phyloP scores from a whole-genome alignment of 441 rosid genomes.

The Manihot esculenta region DNA sequence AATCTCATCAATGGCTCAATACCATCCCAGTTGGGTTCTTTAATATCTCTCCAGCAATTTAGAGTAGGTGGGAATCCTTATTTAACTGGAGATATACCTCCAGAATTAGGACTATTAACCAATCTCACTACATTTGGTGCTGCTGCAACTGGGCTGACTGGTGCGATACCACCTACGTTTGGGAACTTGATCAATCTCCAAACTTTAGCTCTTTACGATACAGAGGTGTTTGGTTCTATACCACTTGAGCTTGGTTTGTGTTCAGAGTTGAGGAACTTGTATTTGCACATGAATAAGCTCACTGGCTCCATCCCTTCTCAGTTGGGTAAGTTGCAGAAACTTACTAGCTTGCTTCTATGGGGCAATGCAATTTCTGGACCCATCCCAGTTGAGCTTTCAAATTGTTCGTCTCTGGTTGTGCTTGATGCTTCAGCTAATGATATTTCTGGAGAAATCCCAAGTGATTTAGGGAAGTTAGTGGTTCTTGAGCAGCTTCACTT shows the following conservation, averaged over 20 bases:
- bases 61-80: constrained; percentile 86
- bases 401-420: constrained; percentile 89
- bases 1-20: constrained; percentile 80
- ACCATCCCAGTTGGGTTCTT: constrained; percentile 74
- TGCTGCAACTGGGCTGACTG: constrained; percentile 83
- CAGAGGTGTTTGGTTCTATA: constrained; percentile 68
- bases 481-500: constrained; percentile 87
- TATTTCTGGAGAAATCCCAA: constrained; percentile 73
- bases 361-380: constrained; percentile 71
- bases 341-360: constrained; percentile 93
- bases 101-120: constrained; percentile 62
- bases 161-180: constrained; percentile 73
- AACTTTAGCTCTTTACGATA: constrained; percentile 83
- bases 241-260: constrained; percentile 82
- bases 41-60: constrained; percentile 74
- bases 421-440: constrained; percentile 87
- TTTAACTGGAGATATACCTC: constrained; percentile 71
- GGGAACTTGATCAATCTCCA: constrained; percentile 83
- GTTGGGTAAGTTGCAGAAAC: constrained; percentile 79
- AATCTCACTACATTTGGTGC: constrained; percentile 88
- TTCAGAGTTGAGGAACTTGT: constrained; percentile 74
- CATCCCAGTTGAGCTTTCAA: constrained; percentile 81
- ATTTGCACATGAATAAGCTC: constrained; percentile 91
- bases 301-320: constrained; percentile 74
- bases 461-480: constrained; percentile 70